Evolutionary conservation across 2,329 filamentous ascomycete species (phyloP).

Genomic region (Cryphonectria parasitica): DNA sequence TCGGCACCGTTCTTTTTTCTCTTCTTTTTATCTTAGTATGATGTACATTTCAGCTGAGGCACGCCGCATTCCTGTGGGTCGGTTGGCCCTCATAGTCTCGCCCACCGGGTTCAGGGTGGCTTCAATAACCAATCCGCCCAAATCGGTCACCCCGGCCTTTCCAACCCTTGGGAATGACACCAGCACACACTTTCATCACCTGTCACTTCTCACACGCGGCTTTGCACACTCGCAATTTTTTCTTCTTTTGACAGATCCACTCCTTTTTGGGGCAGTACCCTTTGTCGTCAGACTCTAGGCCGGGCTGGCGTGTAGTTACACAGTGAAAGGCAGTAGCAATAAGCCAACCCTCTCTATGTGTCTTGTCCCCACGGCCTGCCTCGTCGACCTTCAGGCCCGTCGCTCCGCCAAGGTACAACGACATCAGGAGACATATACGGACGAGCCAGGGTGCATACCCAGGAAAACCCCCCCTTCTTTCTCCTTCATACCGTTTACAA

Average conservation of each 20-base stretch:
- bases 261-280: background rate
- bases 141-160: background rate
- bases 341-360: background rate
- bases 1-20: background rate
- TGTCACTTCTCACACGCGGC: background rate
- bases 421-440: background rate
- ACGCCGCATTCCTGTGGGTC: background rate
- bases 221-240: background rate
- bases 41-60: background rate
- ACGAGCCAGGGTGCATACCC: constrained; percentile 5
- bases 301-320: background rate
- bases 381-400: background rate
- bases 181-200: background rate
- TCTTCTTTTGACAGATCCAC: background rate
- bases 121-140: background rate
- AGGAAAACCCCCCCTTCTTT: background rate
- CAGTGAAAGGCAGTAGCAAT: background rate
- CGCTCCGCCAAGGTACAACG: background rate
- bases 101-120: background rate
- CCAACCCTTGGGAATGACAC: background rate
- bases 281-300: background rate
- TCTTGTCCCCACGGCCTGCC: background rate
- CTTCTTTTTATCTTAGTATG: background rate
- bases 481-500: constrained; percentile 23
- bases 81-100: background rate